These are phyloP conservation scores for Leccinum longicurvipes DNA, from an alignment of 768 basidiomycete genomes.

Conservation along the genomic window DNA sequence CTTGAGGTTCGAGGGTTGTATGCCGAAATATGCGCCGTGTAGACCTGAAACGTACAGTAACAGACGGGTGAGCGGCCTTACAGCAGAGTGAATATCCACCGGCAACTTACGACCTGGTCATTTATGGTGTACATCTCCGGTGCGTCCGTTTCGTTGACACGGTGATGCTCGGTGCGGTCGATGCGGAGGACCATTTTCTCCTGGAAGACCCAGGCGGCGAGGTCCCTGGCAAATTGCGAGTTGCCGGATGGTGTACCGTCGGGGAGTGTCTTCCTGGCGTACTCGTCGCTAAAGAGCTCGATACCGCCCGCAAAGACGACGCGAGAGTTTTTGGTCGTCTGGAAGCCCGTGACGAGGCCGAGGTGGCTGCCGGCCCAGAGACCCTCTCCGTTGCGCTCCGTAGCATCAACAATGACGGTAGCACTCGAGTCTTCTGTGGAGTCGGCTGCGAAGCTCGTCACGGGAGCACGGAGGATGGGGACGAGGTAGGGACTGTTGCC, in stretches of 20 bases:
- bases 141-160: slow-evolving; percentile 58
- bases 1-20: slow-evolving; percentile 50
- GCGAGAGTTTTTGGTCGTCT: slow-evolving; percentile 73
- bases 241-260: slow-evolving; percentile 72
- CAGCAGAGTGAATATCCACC: background rate
- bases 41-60: slow-evolving; percentile 72
- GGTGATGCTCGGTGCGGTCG: slow-evolving; percentile 69
- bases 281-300: slow-evolving; percentile 76
- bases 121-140: slow-evolving; percentile 80
- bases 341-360: slow-evolving; percentile 84
- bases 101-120: slow-evolving; percentile 64
- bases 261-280: slow-evolving; percentile 57
- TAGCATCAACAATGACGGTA: slow-evolving; percentile 63
- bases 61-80: background rate
- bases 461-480: slow-evolving; percentile 75
- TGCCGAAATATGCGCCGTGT: slow-evolving; percentile 67
- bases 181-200: slow-evolving; percentile 79
- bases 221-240: slow-evolving; percentile 63
- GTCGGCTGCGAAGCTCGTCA: slow-evolving; percentile 75
- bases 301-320: slow-evolving; percentile 80
- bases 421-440: slow-evolving; percentile 52
- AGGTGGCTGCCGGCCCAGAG: slow-evolving; percentile 80
- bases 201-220: slow-evolving; percentile 90
- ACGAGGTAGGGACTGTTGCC: slow-evolving; percentile 75
- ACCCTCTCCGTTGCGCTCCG: slow-evolving; percentile 74